phyloP scores from a whole-genome alignment of 1,284 basidiomycete species.

The Ceratobasidium theobromae region DNA sequence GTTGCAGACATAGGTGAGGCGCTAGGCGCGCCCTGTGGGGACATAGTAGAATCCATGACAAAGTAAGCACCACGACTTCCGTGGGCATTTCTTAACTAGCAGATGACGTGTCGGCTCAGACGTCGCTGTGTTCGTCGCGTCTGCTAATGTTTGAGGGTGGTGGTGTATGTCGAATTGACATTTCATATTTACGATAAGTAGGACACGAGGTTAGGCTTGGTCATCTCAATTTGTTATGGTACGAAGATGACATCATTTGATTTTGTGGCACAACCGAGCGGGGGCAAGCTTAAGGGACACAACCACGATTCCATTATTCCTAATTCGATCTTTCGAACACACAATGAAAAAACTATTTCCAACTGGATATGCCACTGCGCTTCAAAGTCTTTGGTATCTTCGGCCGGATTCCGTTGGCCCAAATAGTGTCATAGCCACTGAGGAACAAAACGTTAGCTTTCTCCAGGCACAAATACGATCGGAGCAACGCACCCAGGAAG shows the following conservation, averaged over 20 bases:
- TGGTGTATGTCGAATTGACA: not conserved
- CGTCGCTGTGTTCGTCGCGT: constrained; percentile 1
- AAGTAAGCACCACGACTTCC: constrained; percentile 3
- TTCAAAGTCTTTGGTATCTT: constrained; percentile 45
- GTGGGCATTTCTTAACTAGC: constrained; percentile 27
- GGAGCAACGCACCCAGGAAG: constrained; percentile 37
- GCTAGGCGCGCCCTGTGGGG: constrained; percentile 6
- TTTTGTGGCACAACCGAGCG: no score
- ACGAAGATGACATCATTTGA: constrained; percentile 21
- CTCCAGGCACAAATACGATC: not conserved
- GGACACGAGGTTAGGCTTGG: constrained; percentile 20
- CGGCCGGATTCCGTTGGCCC: constrained; percentile 48
- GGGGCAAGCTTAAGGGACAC: no score
- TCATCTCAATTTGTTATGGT: not conserved
- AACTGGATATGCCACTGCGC: constrained; percentile 37
- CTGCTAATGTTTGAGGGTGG: not conserved
- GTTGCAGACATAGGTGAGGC: constrained; percentile 7
- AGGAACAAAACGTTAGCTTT: not conserved
- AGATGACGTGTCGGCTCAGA: not conserved
- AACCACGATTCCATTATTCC: no score
- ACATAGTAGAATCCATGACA: constrained; percentile 20
- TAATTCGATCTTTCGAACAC: not conserved
- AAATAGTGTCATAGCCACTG: constrained; percentile 49
- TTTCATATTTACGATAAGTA: not conserved
- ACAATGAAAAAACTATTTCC: no score